Conservation (phyloP, 2,329 filamentous ascomycete species). For the Apiospora rasikravindrae region DNA sequence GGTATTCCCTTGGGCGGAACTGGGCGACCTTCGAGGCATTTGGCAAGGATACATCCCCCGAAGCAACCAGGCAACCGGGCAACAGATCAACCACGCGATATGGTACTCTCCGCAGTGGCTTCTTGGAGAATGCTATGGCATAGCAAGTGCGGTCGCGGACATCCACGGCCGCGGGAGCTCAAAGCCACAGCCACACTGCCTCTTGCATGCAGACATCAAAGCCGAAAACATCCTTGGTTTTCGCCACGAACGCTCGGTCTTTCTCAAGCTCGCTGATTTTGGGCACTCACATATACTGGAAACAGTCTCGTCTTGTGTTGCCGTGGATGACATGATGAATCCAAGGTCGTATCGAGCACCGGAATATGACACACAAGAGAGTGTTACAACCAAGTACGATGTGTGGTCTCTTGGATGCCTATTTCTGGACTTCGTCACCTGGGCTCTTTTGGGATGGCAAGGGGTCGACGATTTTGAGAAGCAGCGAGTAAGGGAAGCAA, state of each 20-base stretch:
- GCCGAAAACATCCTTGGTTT: not conserved
- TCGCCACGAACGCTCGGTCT: not conserved
- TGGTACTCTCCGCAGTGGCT: not conserved
- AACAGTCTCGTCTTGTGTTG: not conserved
- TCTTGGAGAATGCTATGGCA: not conserved
- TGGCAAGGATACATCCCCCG: not conserved
- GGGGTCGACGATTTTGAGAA: constrained; percentile 22
- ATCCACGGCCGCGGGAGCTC: not conserved
- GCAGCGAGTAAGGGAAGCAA: not conserved
- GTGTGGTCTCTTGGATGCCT: constrained; percentile 28
- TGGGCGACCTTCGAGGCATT: not conserved
- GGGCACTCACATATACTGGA: not conserved
- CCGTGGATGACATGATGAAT: accelerated
- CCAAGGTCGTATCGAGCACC: constrained; percentile 7
- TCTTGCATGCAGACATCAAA: not conserved
- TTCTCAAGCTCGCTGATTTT: not conserved
- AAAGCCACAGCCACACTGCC: no score
- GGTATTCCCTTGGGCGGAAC: not conserved
- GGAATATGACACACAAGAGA: not conserved
- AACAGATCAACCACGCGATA: not conserved
- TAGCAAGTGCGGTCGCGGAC: not conserved
- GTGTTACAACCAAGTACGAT: constrained; percentile 22
- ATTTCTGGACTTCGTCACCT: constrained; percentile 27
- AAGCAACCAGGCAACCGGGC: not conserved
- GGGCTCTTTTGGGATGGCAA: constrained; percentile 27